Evolutionary conservation across 2,329 filamentous ascomycete species (phyloP).

Genomic region (Epichloe gansuensis): DNA sequence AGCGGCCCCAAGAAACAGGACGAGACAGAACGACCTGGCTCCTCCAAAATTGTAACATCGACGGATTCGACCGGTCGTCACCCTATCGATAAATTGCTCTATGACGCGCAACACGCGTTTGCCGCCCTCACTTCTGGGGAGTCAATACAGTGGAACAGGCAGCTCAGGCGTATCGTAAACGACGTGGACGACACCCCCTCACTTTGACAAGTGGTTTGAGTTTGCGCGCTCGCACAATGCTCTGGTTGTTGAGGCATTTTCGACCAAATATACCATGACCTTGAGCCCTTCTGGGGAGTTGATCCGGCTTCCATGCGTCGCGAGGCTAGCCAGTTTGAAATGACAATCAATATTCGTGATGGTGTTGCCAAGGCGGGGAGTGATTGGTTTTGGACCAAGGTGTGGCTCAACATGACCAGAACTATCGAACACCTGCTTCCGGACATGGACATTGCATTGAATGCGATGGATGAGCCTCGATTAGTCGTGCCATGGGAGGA

Average conservation of each 20-base stretch:
- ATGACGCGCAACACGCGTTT: slow-evolving; percentile 30
- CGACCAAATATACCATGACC: slow-evolving; percentile 50
- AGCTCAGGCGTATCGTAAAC: slow-evolving; percentile 44
- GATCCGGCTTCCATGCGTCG: slow-evolving; percentile 35
- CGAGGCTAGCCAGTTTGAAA: slow-evolving; percentile 43
- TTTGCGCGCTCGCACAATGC: slow-evolving; percentile 41
- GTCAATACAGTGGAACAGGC: slow-evolving; percentile 38
- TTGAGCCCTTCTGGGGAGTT: slow-evolving; percentile 45
- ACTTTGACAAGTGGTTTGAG: slow-evolving; percentile 48
- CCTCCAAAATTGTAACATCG: background rate
- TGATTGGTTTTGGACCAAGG: slow-evolving; percentile 46
- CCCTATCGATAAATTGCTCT: slow-evolving; percentile 42
- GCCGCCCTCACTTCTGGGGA: slow-evolving; percentile 27
- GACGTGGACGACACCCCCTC: slow-evolving; percentile 48
- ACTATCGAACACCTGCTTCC: slow-evolving; percentile 44
- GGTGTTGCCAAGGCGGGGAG: slow-evolving; percentile 37
- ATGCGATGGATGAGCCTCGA: slow-evolving; percentile 55
- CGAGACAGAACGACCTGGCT: slow-evolving; percentile 1
- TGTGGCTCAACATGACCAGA: slow-evolving; percentile 42
- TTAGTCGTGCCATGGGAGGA: slow-evolving; percentile 52
- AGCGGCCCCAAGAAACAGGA: background rate
- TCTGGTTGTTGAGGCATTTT: slow-evolving; percentile 52
- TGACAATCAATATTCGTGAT: slow-evolving; percentile 47
- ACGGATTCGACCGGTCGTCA: slow-evolving; percentile 18
- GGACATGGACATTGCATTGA: slow-evolving; percentile 57